phyloP scores from a whole-genome alignment of 2,329 filamentous ascomycete species.

The Neopestalotiopsis sp. region DNA sequence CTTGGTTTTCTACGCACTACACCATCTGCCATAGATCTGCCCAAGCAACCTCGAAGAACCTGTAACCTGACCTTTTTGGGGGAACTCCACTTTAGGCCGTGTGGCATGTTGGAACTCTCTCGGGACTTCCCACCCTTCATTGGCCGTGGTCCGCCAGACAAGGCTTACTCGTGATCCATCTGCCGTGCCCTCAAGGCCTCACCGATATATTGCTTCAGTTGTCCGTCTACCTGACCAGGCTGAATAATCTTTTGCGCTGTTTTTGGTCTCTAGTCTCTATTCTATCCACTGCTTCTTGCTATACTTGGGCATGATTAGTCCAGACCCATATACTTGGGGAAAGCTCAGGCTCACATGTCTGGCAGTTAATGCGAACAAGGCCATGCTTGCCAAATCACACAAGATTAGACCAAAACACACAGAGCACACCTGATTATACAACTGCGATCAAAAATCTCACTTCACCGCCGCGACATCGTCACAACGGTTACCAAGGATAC shows the following conservation, averaged over 20 bases:
- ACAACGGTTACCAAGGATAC: neutral
- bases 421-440: neutral
- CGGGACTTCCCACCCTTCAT: neutral
- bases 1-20: neutral
- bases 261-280: neutral
- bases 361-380: neutral
- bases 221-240: neutral
- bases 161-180: constrained; percentile 4
- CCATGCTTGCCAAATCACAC: neutral
- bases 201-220: neutral
- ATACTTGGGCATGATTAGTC: neutral
- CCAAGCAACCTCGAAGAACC: neutral
- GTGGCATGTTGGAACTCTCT: neutral
- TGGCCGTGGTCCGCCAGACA: neutral
- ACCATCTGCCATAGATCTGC: neutral
- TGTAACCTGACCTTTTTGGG: neutral
- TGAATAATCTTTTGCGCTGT: neutral
- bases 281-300: neutral
- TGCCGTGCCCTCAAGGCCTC: neutral
- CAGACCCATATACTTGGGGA: neutral
- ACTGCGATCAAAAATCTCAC: neutral
- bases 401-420: neutral
- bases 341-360: neutral
- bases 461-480: neutral
- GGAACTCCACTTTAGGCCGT: neutral